Conservation (phyloP, 257 asterid genomes). For the Paulownia fortunei region DNA sequence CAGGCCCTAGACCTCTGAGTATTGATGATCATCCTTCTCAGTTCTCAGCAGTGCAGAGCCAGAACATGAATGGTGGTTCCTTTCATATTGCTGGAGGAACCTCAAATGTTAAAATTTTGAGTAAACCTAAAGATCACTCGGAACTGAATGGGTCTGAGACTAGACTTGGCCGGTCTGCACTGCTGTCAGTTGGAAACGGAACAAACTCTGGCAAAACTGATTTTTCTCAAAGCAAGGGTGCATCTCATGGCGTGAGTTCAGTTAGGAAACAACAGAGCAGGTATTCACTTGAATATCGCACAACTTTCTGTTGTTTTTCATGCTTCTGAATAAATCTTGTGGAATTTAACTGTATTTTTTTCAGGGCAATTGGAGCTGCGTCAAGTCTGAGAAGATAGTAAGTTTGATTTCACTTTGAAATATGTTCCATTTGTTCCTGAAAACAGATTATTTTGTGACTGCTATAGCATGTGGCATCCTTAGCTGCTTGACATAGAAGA, state of each 20-base stretch:
- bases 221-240: slow-evolving; percentile 50
- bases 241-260: slow-evolving; percentile 47
- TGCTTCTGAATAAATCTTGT: neutral
- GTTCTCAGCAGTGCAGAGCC: slow-evolving; percentile 43
- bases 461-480: slow-evolving; percentile 5
- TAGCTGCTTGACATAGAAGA: neutral
- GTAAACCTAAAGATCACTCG: slow-evolving; percentile 59
- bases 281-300: slow-evolving; percentile 36
- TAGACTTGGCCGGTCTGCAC: slow-evolving; percentile 43
- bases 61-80: slow-evolving; percentile 47
- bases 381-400: slow-evolving; percentile 62
- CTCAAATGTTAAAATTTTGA: slow-evolving; percentile 63
- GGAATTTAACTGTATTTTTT: slow-evolving; percentile 17
- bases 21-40: slow-evolving; percentile 43
- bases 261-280: slow-evolving; percentile 66
- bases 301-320: neutral
- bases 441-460: neutral
- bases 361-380: slow-evolving; percentile 60
- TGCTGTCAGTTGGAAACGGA: slow-evolving; percentile 48
- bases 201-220: slow-evolving; percentile 44
- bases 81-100: slow-evolving; percentile 50
- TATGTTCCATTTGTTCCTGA: slow-evolving; percentile 7
- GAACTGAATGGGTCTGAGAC: slow-evolving; percentile 54
- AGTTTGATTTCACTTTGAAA: slow-evolving; percentile 27
- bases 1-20: slow-evolving; percentile 28